A percentile compares a stretch with the other conserved stretches of the same genome.
phyloP scores from a whole-genome alignment of 1,284 basidiomycete species.

The Moesziomyces sp. region DNA sequence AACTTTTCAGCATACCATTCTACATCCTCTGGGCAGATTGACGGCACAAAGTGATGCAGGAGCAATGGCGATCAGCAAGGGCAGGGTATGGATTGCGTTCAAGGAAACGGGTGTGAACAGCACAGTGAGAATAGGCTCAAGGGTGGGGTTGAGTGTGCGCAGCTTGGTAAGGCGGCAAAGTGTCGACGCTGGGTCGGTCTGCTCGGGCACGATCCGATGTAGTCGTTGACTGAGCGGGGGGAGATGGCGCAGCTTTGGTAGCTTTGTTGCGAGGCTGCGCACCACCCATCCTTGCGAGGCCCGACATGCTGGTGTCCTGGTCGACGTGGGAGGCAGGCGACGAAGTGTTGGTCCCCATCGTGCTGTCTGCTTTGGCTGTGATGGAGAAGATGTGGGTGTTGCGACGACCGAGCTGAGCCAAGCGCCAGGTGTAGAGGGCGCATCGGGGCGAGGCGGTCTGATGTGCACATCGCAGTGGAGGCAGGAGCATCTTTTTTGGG shows the following conservation, averaged over 20 bases:
- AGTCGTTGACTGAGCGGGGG: background rate
- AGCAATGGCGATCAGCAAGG: too few relatives aligned
- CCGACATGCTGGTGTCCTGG: constrained; percentile 11
- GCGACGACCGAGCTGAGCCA: background rate
- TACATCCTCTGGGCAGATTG: background rate
- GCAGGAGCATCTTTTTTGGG: too few relatives aligned
- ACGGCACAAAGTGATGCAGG: background rate
- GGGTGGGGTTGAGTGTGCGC: background rate
- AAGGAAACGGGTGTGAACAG: background rate
- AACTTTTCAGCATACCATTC: constrained; percentile 24
- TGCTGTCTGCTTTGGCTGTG: background rate
- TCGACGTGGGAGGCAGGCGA: constrained; percentile 36
- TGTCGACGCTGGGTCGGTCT: constrained; percentile 15
- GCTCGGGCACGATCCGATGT: background rate
- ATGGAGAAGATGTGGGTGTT: constrained; percentile 2
- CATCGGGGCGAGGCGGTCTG: too few relatives aligned
- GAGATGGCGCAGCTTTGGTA: background rate
- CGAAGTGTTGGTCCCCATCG: constrained; percentile 34
- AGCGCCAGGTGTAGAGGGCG: too few relatives aligned
- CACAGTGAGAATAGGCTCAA: background rate
- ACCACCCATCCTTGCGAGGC: constrained; percentile 36
- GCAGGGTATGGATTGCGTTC: too few relatives aligned
- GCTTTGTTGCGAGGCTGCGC: constrained; percentile 29
- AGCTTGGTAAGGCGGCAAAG: constrained; percentile 26
- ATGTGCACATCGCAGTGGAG: too few relatives aligned